Percentiles rank a stretch among this genome's conserved stretches.
Evolutionary conservation across 2,329 filamentous ascomycete genomes (phyloP).

Genomic region (Neopestalotiopsis sp.): DNA sequence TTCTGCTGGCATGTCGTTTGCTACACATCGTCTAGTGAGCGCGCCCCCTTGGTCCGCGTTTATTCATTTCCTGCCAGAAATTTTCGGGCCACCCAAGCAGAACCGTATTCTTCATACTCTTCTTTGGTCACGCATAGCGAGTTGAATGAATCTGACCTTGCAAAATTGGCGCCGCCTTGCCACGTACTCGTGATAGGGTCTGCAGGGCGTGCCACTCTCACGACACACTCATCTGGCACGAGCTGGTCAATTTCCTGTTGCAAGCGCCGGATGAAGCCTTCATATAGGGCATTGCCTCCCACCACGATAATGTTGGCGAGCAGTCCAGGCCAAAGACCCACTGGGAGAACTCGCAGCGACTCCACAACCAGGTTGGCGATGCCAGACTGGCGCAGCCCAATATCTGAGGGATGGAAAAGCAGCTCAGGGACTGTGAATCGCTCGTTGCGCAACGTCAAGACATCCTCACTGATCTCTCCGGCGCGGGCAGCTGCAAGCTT

Average conservation of each 20-base stretch:
- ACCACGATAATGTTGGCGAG: constrained; percentile 88
- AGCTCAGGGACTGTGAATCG: constrained; percentile 89
- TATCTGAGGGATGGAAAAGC: constrained; percentile 83
- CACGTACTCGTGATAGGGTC: constrained; percentile 84
- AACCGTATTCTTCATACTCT: constrained; percentile 89
- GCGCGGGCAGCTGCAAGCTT: constrained; percentile 48
- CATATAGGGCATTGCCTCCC: constrained; percentile 81
- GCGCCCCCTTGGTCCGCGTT: not conserved
- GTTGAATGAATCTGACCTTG: constrained; percentile 70
- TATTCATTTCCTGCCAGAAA: constrained; percentile 54
- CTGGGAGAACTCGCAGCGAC: constrained; percentile 74
- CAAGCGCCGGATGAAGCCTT: constrained; percentile 81
- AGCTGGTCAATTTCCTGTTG: constrained; percentile 75
- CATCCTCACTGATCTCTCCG: constrained; percentile 64
- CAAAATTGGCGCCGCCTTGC: constrained; percentile 82
- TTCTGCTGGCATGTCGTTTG: no score
- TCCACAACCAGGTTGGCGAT: constrained; percentile 84
- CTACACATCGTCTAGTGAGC: no score
- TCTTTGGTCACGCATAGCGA: constrained; percentile 79
- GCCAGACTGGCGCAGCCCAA: constrained; percentile 83
- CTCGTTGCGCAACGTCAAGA: constrained; percentile 88
- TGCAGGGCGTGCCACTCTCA: constrained; percentile 71
- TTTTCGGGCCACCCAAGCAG: constrained; percentile 73
- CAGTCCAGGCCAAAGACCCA: constrained; percentile 83
- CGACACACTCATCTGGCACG: constrained; percentile 77